phyloP scores from a whole-genome alignment of 495 filamentous ascomycete genomes.

The Rostrohypoxylon terebratum region DNA sequence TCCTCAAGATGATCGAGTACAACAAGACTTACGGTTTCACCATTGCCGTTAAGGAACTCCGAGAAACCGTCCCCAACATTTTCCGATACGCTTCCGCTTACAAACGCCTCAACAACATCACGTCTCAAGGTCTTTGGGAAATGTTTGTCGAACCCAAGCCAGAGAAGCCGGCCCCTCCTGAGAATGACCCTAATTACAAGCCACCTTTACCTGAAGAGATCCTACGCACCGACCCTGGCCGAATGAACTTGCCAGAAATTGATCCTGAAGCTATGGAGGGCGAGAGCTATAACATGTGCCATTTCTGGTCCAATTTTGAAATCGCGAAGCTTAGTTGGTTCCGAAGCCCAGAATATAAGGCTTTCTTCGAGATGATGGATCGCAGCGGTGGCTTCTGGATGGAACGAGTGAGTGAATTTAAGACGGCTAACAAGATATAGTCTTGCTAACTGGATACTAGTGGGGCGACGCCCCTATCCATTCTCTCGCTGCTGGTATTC shows the following conservation, averaged over 20 bases:
- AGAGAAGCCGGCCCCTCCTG: conserved; percentile 65
- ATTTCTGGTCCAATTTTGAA: conserved; percentile 99
- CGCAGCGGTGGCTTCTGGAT: conserved; percentile 98
- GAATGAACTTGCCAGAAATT: conserved; percentile 78
- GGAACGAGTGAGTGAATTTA: conserved; percentile 78
- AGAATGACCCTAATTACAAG: conserved; percentile 72
- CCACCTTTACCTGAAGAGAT: conserved; percentile 86
- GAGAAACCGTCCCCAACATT: conserved; percentile 98
- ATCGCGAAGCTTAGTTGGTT: conserved; percentile 96
- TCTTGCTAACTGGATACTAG: conserved; percentile 58
- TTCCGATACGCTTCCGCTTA: conserved; percentile 99
- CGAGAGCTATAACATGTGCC: conserved; percentile 99
- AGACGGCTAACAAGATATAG: not conserved
- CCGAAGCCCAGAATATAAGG: conserved; percentile 94
- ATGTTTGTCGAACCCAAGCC: conserved; percentile 90
- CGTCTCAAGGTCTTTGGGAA: conserved; percentile 95
- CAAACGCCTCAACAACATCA: conserved; percentile 91
- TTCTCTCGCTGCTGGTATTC: conserved; percentile 91
- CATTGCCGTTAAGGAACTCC: conserved; percentile 98
- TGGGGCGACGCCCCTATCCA: conserved; percentile 99
- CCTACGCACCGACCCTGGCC: conserved; percentile 77
- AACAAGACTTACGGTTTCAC: conserved; percentile 99
- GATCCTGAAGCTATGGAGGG: conserved; percentile 96
- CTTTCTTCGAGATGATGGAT: conserved; percentile 99
- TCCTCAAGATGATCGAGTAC: conserved; percentile 86